Evolutionary conservation across 345 rosid species (phyloP).

Genomic region (Lumnitzera littorea): DNA sequence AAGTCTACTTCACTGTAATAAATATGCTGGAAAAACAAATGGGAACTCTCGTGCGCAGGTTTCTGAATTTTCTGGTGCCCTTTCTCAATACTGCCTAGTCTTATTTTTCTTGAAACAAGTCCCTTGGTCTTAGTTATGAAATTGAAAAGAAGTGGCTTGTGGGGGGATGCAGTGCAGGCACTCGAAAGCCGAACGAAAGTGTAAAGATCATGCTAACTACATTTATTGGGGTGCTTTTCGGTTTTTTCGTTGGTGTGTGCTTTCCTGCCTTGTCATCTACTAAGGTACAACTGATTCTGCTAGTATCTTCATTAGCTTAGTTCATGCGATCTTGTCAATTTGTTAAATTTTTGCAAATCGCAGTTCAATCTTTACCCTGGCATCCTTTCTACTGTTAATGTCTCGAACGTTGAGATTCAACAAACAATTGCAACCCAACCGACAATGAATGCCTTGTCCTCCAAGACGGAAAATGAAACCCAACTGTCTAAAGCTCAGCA

Average conservation of each 20-base stretch:
- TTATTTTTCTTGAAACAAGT: neutral
- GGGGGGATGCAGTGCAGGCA: slow-evolving; percentile 38
- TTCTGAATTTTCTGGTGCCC: slow-evolving; percentile 11
- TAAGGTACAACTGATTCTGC: slow-evolving; percentile 40
- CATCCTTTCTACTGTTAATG: slow-evolving; percentile 42
- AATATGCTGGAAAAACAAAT: slow-evolving; percentile 29
- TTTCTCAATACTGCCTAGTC: neutral
- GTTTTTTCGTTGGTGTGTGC: slow-evolving; percentile 74
- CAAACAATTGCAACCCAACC: slow-evolving; percentile 35
- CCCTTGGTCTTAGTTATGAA: neutral
- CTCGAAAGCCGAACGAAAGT: slow-evolving; percentile 54
- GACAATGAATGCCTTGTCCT: slow-evolving; percentile 24
- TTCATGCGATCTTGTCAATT: neutral
- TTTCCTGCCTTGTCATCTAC: slow-evolving; percentile 60
- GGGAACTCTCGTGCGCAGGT: slow-evolving; percentile 75
- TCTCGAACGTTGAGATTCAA: slow-evolving; percentile 35
- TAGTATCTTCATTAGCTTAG: neutral
- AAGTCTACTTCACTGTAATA: slow-evolving; percentile 10
- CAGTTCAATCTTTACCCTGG: slow-evolving; percentile 67
- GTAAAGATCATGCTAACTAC: slow-evolving; percentile 59
- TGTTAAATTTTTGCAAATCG: slow-evolving; percentile 13
- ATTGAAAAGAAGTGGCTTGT: neutral
- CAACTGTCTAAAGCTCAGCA: slow-evolving; percentile 21
- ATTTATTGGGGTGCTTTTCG: slow-evolving; percentile 67
- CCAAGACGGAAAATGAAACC: slow-evolving; percentile 18